A percentile compares a stretch with the other conserved stretches of the same genome.
These are phyloP conservation scores for Penicillium arizonense DNA, from an alignment of 495 filamentous ascomycete species.

Conservation along the genomic window DNA sequence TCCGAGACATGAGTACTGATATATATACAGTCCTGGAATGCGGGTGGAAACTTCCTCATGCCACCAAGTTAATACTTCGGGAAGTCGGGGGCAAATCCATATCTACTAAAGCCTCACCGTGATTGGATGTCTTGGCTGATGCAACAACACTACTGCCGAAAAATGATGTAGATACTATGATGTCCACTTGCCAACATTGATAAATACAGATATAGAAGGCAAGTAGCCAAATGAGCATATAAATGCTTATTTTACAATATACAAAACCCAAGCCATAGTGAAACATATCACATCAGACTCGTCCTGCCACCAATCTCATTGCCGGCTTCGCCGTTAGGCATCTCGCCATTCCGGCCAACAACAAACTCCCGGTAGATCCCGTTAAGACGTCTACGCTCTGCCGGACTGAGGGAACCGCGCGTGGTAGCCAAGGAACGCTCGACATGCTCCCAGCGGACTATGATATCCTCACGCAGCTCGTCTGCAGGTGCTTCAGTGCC, in stretches of 20 bases:
- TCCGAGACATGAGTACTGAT: too few species aligned
- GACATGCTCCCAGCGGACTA: constrained; percentile 86
- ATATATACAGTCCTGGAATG: too few species aligned
- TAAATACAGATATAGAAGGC: constrained; percentile 6
- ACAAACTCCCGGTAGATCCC: constrained; percentile 92
- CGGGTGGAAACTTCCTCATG: too few species aligned
- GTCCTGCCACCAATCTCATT: constrained; percentile 90
- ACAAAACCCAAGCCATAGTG: constrained; percentile 3
- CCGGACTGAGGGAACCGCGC: constrained; percentile 72
- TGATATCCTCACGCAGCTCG: constrained; percentile 62
- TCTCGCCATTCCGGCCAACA: constrained; percentile 85
- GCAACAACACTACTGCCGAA: too few species aligned
- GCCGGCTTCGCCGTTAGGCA: constrained; percentile 85
- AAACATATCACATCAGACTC: constrained; percentile 74
- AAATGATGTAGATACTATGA: not conserved
- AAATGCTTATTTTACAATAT: constrained; percentile 19
- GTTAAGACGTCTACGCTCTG: constrained; percentile 71
- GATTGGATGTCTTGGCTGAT: too few species aligned
- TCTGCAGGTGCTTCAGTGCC: constrained; percentile 26
- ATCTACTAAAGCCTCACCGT: too few species aligned
- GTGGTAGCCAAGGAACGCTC: constrained; percentile 74
- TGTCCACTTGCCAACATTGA: not conserved
- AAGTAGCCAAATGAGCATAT: not conserved
- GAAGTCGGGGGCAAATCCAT: too few species aligned
- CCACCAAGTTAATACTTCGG: too few species aligned